A percentile compares a stretch with the other conserved stretches of the same genome.
These are phyloP conservation scores for Colletotrichum tabaci DNA, from an alignment of 2,329 filamentous ascomycete genomes.

Conservation along the genomic window DNA sequence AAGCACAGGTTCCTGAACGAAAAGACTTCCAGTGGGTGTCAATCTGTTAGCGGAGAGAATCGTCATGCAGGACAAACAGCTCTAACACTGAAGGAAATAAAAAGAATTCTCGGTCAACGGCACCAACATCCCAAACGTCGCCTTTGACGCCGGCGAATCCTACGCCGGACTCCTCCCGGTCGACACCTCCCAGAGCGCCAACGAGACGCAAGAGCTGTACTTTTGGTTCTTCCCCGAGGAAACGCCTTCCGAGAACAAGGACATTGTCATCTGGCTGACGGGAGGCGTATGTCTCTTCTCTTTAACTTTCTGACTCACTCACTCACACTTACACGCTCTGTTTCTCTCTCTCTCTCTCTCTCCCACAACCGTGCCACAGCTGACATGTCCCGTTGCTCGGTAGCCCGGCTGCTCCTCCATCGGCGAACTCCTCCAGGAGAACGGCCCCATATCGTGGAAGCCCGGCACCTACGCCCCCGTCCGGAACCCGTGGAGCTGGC, in stretches of 20 bases:
- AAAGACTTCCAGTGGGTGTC: neutral
- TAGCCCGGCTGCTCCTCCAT: slow-evolving; percentile 73
- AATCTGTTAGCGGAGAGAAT: too few relatives aligned
- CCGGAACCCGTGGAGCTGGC: slow-evolving; percentile 80
- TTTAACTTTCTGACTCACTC: too few relatives aligned
- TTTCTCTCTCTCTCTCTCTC: too few relatives aligned
- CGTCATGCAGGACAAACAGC: too few relatives aligned
- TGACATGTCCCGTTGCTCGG: too few relatives aligned
- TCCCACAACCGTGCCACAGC: too few relatives aligned
- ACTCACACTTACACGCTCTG: too few relatives aligned
- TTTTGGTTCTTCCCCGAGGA: slow-evolving; percentile 76
- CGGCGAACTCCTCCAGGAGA: slow-evolving; percentile 81
- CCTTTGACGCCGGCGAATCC: slow-evolving; percentile 77
- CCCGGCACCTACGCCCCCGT: slow-evolving; percentile 77
- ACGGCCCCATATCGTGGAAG: slow-evolving; percentile 81
- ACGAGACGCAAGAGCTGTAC: slow-evolving; percentile 62
- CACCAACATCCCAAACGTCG: slow-evolving; percentile 75
- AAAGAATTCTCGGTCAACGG: slow-evolving; percentile 76
- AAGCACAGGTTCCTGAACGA: neutral
- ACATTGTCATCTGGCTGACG: slow-evolving; percentile 75
- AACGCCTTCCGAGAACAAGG: slow-evolving; percentile 66
- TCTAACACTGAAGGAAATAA: too few relatives aligned
- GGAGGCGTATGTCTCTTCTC: slow-evolving; percentile 57
- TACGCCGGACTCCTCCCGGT: slow-evolving; percentile 75
- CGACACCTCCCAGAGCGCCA: slow-evolving; percentile 58